These are phyloP conservation scores for Ambrosiella beaveri DNA, from an alignment of 2,329 filamentous ascomycete genomes.

Conservation along the genomic window DNA sequence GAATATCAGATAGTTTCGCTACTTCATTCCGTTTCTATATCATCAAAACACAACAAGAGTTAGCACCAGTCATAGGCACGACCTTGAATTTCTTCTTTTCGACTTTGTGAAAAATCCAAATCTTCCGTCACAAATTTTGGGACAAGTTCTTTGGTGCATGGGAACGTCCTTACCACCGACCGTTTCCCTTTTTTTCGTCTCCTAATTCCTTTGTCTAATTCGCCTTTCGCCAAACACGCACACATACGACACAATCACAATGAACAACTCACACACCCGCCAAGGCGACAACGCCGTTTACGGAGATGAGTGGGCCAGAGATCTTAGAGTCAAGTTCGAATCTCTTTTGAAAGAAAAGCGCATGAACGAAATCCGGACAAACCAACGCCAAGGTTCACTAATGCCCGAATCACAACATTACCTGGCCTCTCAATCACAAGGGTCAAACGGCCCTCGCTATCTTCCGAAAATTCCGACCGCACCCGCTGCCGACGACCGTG, in stretches of 20 bases:
- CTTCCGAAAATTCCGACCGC: slow-evolving; percentile 49
- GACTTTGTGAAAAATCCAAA: neutral
- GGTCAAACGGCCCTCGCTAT: slow-evolving; percentile 31
- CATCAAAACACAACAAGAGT: too few relatives aligned
- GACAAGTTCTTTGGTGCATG: neutral
- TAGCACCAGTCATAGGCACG: too few relatives aligned
- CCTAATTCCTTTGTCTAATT: slow-evolving; percentile 5
- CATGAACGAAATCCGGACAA: slow-evolving; percentile 53
- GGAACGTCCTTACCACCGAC: neutral
- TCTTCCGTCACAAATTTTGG: neutral
- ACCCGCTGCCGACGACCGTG: slow-evolving; percentile 45
- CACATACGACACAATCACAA: slow-evolving; percentile 3
- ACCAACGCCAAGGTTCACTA: slow-evolving; percentile 42
- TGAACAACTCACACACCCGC: slow-evolving; percentile 8
- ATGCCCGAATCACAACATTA: slow-evolving; percentile 16
- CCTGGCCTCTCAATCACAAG: slow-evolving; percentile 16
- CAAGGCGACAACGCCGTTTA: slow-evolving; percentile 24
- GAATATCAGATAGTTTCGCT: too few relatives aligned
- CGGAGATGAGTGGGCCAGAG: slow-evolving; percentile 60
- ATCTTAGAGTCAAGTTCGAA: slow-evolving; percentile 71
- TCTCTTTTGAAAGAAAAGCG: slow-evolving; percentile 71
- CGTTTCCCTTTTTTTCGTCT: neutral
- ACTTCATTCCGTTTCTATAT: too few relatives aligned
- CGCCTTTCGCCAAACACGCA: neutral
- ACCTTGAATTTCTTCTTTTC: neutral